Percentiles rank a stretch among this genome's conserved stretches.
Evolutionary conservation across 805 yeast species (phyloP).

Genomic region (Clavispora santaluciae): DNA sequence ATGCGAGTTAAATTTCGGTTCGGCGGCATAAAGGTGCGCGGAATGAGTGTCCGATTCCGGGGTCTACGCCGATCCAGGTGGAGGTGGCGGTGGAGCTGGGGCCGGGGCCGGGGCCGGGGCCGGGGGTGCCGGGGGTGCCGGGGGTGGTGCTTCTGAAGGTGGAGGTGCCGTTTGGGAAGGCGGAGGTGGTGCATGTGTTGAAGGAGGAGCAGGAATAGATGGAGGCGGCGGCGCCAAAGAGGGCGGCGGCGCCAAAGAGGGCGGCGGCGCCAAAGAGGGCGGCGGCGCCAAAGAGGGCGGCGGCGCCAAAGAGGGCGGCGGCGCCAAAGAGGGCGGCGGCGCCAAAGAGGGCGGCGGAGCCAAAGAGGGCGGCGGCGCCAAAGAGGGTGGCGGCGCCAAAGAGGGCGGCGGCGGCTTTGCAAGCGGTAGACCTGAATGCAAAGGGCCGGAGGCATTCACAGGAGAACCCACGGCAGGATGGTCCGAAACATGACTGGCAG

Average conservation of each 20-base stretch:
- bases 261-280: not conserved
- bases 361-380: not conserved
- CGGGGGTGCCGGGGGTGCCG: conserved; percentile 17
- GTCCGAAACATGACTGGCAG: no score
- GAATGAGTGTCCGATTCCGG: not conserved
- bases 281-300: conserved; percentile 1
- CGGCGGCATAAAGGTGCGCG: not conserved
- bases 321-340: not conserved
- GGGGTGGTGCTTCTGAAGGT: conserved; percentile 16
- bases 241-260: not conserved
- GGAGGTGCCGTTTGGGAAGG: conserved; percentile 16
- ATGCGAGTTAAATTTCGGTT: not conserved
- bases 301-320: conserved; percentile 5
- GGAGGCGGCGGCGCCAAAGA: conserved; percentile 1
- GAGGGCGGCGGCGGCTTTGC: conserved; percentile 2
- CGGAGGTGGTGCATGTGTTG: conserved; percentile 19
- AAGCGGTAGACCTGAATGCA: conserved; percentile 6
- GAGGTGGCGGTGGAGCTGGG: conserved; percentile 16
- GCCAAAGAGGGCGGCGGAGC: not conserved
- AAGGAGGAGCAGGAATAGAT: conserved; percentile 13
- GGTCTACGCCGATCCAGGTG: conserved; percentile 16
- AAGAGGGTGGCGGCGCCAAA: conserved; percentile 6
- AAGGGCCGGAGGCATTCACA: conserved; percentile 9
- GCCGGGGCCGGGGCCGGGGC: conserved; percentile 18
- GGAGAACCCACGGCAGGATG: not conserved